Evolutionary conservation across 2,329 filamentous ascomycete genomes (phyloP).

Genomic region (Beauveria brongniartii): DNA sequence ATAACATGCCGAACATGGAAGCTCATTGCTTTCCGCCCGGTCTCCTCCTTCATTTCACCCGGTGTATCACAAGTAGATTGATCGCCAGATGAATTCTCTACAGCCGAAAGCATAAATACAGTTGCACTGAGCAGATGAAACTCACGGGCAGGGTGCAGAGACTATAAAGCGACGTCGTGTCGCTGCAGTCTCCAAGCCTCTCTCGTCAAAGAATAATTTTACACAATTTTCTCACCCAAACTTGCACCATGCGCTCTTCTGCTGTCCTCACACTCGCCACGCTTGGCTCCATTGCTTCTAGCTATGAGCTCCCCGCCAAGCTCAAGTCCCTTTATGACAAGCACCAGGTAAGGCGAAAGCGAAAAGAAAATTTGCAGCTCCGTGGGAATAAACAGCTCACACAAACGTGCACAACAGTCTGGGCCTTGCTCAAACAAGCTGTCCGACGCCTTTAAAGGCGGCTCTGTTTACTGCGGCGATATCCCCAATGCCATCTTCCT

Average conservation of each 20-base stretch:
- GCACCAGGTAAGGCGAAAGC: constrained; percentile 11
- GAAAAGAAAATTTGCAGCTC: no score
- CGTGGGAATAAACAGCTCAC: neutral
- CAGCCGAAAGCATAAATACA: neutral
- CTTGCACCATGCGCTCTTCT: constrained; percentile 11
- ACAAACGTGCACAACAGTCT: neutral
- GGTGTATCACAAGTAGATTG: neutral
- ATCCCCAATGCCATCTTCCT: constrained; percentile 32
- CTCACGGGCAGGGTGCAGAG: neutral
- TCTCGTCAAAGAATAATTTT: neutral
- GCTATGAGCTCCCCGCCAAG: constrained; percentile 13
- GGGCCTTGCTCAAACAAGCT: constrained; percentile 7
- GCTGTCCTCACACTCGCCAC: constrained; percentile 10
- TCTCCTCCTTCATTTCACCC: neutral
- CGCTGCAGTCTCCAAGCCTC: neutral
- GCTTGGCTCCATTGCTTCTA: constrained; percentile 8
- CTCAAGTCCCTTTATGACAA: constrained; percentile 13
- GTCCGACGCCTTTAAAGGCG: neutral
- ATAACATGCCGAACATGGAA: no score
- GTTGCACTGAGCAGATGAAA: no score
- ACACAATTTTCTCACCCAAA: neutral
- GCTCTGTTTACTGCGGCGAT: constrained; percentile 8
- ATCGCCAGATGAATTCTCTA: neutral
- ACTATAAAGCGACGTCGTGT: neutral
- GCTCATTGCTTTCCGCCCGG: no score